Conservation (phyloP, 208 protist genomes). For the Blastocrithidia nonstop region DNA sequence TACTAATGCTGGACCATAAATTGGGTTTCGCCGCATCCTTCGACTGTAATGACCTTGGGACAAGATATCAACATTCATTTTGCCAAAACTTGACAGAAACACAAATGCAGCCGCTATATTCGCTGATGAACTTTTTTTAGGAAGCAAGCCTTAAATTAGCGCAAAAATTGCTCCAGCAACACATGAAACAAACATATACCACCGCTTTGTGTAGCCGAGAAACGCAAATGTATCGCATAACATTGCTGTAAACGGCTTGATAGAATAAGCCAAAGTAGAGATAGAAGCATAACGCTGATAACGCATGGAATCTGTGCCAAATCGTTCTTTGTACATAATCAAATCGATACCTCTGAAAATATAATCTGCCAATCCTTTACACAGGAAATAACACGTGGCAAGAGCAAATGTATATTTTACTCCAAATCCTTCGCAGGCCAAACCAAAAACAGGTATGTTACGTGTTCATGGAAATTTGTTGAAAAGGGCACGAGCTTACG, state of each 20-base stretch:
- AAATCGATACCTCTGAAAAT: conserved; percentile 32
- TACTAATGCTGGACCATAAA: conserved; percentile 30
- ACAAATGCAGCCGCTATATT: conserved; percentile 26
- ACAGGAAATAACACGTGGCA: conserved; percentile 25
- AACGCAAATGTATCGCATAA: conserved; percentile 48
- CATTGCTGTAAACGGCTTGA: conserved; percentile 52
- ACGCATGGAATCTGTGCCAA: conserved; percentile 10
- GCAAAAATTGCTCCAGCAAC: conserved; percentile 28
- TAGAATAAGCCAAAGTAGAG: conserved; percentile 35
- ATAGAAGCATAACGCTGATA: conserved; percentile 40
- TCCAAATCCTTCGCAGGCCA: conserved; percentile 21
- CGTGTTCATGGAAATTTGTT: too few species aligned
- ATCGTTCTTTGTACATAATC: conserved; percentile 40
- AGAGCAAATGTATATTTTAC: conserved; percentile 16
- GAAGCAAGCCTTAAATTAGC: conserved; percentile 32
- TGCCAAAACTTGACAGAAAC: conserved; percentile 39
- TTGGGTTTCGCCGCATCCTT: conserved; percentile 28
- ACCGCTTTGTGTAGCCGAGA: conserved; percentile 60
- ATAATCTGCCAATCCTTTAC: conserved; percentile 37
- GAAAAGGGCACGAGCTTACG: too few species aligned
- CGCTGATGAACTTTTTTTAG: conserved; percentile 15
- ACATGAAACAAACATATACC: conserved; percentile 37
- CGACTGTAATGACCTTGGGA: conserved; percentile 70
- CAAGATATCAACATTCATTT: conserved; percentile 59
- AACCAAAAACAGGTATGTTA: conserved; percentile 29